phyloP scores from a whole-genome alignment of 768 basidiomycete species.

The Ramaria sp. region DNA sequence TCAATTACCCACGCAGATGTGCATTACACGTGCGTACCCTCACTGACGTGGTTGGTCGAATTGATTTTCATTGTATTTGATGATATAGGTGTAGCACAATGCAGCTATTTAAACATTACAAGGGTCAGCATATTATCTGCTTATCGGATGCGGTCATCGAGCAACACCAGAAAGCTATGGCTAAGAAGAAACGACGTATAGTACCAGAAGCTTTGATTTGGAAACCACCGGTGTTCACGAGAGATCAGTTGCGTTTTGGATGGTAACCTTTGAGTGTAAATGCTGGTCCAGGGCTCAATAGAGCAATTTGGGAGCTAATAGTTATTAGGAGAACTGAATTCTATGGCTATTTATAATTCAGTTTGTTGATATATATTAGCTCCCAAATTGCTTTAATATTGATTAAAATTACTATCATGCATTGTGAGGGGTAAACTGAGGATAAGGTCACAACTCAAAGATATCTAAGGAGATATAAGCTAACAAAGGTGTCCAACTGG shows the following conservation, averaged over 20 bases:
- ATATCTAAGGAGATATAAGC: no score
- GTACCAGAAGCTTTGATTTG: conserved; percentile 73
- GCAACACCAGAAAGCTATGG: conserved; percentile 75
- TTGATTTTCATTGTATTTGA: conserved; percentile 1
- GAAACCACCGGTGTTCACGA: conserved; percentile 92
- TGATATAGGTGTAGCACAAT: conserved; percentile 74
- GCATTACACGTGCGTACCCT: conserved; percentile 84
- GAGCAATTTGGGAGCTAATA: no score
- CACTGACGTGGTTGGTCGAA: conserved; percentile 3
- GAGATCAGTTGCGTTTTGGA: conserved; percentile 77
- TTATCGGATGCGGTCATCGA: conserved; percentile 86
- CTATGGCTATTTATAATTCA: no score
- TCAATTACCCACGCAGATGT: conserved; percentile 92
- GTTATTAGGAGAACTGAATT: no score
- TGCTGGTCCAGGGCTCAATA: background rate
- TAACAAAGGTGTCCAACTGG: no score
- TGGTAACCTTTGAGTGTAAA: conserved; percentile 19
- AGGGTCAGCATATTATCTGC: conserved; percentile 88
- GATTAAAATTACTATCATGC: no score
- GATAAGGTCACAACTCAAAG: no score
- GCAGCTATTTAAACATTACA: conserved; percentile 93
- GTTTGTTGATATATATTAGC: no score
- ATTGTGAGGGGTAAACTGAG: no score
- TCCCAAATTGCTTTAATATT: no score
- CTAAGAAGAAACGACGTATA: conserved; percentile 71